These are phyloP conservation scores for Curvularia sp. DNA, from an alignment of 2,329 filamentous ascomycete genomes.

Conservation along the genomic window DNA sequence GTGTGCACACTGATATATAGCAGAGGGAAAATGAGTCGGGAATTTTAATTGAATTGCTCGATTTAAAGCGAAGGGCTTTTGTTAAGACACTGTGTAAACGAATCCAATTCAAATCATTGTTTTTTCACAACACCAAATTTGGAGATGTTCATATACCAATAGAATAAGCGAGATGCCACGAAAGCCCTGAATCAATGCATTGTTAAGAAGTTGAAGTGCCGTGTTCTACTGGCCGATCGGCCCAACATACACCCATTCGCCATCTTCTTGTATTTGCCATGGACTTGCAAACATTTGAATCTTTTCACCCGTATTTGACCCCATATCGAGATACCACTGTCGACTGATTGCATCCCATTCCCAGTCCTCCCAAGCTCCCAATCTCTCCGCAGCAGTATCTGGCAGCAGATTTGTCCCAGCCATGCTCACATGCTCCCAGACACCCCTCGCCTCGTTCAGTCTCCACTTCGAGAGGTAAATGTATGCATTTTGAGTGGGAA, in stretches of 20 bases:
- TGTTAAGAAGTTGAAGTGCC: background rate
- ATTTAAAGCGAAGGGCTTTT: background rate
- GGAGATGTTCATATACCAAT: background rate
- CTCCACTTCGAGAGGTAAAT: slow-evolving; percentile 24
- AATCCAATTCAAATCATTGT: background rate
- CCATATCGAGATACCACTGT: slow-evolving; percentile 27
- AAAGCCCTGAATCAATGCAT: background rate
- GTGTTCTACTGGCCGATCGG: background rate
- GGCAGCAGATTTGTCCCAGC: slow-evolving; percentile 8
- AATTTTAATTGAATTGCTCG: background rate
- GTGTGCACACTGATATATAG: background rate
- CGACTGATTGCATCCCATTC: slow-evolving; percentile 21
- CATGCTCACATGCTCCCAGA: slow-evolving; percentile 24
- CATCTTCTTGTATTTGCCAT: slow-evolving; percentile 18
- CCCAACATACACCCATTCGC: slow-evolving; percentile 26
- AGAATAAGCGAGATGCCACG: too few species aligned
- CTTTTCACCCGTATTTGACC: slow-evolving; percentile 2
- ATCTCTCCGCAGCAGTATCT: slow-evolving; percentile 14
- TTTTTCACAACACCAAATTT: background rate
- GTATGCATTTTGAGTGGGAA: slow-evolving; percentile 10
- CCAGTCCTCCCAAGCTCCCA: slow-evolving; percentile 34
- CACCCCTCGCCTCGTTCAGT: slow-evolving; percentile 11
- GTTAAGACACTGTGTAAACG: background rate
- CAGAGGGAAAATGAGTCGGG: background rate
- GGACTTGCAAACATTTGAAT: slow-evolving; percentile 21